Evolutionary conservation across 306 rosid genomes (phyloP).

Genomic region (Cicer cuneatum): DNA sequence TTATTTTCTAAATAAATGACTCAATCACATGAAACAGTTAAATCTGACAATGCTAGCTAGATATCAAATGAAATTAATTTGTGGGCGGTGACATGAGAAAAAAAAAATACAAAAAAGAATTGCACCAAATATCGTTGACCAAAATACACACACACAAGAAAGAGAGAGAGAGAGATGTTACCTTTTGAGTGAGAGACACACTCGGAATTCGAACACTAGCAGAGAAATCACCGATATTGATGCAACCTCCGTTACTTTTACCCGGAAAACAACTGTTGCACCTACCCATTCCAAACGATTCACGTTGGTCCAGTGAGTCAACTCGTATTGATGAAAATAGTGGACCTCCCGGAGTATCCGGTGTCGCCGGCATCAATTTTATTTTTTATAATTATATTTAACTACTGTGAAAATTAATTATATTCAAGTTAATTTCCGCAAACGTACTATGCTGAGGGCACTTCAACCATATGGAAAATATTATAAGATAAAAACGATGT

Average conservation of each 20-base stretch:
- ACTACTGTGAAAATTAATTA: no score
- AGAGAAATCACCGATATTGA: conserved; percentile 58
- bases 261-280: conserved; percentile 79
- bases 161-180: conserved; percentile 29
- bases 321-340: conserved; percentile 67
- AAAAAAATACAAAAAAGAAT: neutral
- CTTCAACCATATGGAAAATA: no score
- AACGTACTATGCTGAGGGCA: no score
- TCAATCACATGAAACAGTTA: conserved; percentile 9
- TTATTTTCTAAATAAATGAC: neutral
- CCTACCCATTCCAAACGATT: conserved; percentile 65
- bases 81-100: neutral
- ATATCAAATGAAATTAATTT: conserved; percentile 27
- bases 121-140: conserved; percentile 30
- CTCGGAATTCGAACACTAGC: conserved; percentile 54
- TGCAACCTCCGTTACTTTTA: conserved; percentile 57
- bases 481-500: no score
- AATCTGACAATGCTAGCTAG: neutral
- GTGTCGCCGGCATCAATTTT: conserved; percentile 66
- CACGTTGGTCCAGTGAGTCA: conserved; percentile 75
- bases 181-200: conserved; percentile 87
- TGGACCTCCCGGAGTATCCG: conserved; percentile 68
- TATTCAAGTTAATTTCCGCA: no score
- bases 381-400: no score
- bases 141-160: neutral